Percentiles rank a stretch among this genome's conserved stretches.
Evolutionary conservation across 768 basidiomycete species (phyloP).

Genomic region (Amanita brunnescens): DNA sequence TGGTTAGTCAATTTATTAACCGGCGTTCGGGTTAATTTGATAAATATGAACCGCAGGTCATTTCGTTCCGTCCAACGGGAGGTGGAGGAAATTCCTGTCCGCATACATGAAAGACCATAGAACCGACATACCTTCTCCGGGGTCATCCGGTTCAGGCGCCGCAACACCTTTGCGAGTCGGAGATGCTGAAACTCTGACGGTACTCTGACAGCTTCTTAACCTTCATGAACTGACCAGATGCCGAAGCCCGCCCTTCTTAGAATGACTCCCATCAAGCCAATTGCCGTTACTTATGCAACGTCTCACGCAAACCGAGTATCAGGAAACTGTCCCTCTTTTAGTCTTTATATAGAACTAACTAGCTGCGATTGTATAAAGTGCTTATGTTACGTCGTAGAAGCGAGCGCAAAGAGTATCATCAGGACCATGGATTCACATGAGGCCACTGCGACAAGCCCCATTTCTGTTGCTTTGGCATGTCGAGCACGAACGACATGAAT

Average conservation of each 20-base stretch:
- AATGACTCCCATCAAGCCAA: not conserved
- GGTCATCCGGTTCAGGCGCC: conserved; percentile 37
- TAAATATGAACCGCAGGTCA: conserved; percentile 44
- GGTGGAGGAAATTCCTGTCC: conserved; percentile 68
- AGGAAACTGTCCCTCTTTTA: not conserved
- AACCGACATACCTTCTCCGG: conserved; percentile 38
- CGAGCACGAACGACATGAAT: not conserved
- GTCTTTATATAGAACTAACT: conserved; percentile 4
- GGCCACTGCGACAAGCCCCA: not conserved
- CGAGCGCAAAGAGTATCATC: not conserved
- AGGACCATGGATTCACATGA: not conserved
- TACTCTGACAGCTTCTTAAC: not conserved
- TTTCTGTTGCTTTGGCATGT: not conserved
- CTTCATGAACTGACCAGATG: not conserved
- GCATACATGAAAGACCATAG: conserved; percentile 52
- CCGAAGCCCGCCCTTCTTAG: not conserved
- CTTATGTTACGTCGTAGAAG: not conserved
- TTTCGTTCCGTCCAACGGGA: conserved; percentile 71
- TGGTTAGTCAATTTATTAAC: conserved; percentile 37
- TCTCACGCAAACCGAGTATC: not conserved
- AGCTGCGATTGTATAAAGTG: conserved; percentile 2
- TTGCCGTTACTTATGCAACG: not conserved
- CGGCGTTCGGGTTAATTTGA: not conserved
- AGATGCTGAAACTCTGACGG: conserved; percentile 13
- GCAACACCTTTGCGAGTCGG: conserved; percentile 30